phyloP scores from a whole-genome alignment of 805 yeast species.

The Sugiyamaella chiloensis region DNA sequence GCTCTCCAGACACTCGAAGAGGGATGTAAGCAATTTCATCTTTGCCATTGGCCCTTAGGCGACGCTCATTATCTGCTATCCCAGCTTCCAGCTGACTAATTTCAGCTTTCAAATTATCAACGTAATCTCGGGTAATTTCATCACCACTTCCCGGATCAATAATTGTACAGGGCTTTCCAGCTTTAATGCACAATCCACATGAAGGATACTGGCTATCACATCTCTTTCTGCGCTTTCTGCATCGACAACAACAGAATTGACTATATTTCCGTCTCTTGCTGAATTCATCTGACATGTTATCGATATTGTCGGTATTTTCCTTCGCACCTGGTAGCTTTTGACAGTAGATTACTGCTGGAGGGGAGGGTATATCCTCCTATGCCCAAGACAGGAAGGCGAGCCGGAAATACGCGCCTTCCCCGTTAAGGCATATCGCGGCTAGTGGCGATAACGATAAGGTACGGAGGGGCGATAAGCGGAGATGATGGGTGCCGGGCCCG shows the following conservation, averaged over 20 bases:
- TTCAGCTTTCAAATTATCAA: background rate
- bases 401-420: background rate
- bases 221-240: background rate
- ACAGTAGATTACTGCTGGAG: too few relatives aligned
- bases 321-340: too few relatives aligned
- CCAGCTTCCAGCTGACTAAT: background rate
- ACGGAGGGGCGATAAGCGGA: too few relatives aligned
- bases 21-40: background rate
- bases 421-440: background rate
- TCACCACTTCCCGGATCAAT: background rate
- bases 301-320: too few relatives aligned
- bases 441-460: too few relatives aligned
- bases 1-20: background rate
- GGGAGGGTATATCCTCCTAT: too few relatives aligned
- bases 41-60: background rate
- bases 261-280: background rate
- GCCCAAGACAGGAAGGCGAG: background rate
- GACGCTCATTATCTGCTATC: background rate
- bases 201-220: background rate
- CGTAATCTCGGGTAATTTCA: background rate
- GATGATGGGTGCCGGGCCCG: too few relatives aligned
- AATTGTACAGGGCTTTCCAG: background rate
- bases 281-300: background rate
- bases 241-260: background rate
- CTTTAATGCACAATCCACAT: background rate